Percentiles rank a stretch among this genome's conserved stretches.
These are phyloP conservation scores for Ambrosia trifida DNA, from an alignment of 129 eudicot species.

Conservation along the genomic window DNA sequence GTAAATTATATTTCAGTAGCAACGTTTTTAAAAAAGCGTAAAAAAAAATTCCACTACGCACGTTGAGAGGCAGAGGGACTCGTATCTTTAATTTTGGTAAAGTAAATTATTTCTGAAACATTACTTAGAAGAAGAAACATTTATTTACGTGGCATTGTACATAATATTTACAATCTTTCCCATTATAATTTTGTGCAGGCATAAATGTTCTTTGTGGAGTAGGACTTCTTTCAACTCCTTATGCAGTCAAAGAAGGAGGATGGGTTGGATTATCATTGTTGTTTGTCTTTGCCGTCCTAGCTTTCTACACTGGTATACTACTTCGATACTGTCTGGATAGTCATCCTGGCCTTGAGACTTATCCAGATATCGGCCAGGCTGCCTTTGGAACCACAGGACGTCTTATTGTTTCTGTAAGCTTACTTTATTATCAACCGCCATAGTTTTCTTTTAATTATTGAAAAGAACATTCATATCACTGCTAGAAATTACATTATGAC, in stretches of 20 bases:
- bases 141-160: neutral
- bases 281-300: constrained; percentile 56
- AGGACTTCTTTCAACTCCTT: constrained; percentile 84
- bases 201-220: constrained; percentile 94
- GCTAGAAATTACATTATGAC: neutral
- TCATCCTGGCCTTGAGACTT: constrained; percentile 89
- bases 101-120: neutral
- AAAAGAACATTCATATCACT: neutral
- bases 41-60: too few species aligned
- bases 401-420: constrained; percentile 65
- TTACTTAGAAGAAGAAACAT: neutral
- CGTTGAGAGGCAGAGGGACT: too few species aligned
- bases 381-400: constrained; percentile 86
- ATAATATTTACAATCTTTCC: neutral
- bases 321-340: constrained; percentile 80
- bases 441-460: neutral
- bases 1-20: too few species aligned
- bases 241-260: constrained; percentile 89
- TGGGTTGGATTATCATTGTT: constrained; percentile 66
- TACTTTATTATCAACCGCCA: neutral
- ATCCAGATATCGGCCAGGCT: constrained; percentile 96
- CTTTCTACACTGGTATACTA: constrained; percentile 90
- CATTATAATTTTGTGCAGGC: constrained; percentile 46
- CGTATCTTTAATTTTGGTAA: neutral
- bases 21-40: too few species aligned